Base-by-base conservation (phyloP, 2,329 filamentous ascomycete genomes). In the Reticulascus tulasneorum region DNA sequence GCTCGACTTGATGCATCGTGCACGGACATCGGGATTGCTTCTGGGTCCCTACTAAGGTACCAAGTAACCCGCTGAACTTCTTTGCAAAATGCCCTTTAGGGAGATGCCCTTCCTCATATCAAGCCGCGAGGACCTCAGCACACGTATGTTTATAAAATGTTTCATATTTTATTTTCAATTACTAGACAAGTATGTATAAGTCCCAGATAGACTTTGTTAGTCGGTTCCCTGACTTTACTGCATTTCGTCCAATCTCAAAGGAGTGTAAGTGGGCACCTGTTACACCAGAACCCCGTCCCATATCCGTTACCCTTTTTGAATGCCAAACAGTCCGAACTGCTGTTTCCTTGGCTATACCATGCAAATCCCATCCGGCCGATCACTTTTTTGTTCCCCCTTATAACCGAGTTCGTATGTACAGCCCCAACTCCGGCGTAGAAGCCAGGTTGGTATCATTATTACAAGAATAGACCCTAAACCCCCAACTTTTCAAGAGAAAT, bases 21-120 rank as follows among this genome's bases (percentile, higher is more conserved):
- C 38, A 12, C 29, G 29, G 17, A 24, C 25, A 7, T 41, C 38
- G 15, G 29, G 35, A 8, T 33, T 41, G 29, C 38, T 38, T 17
- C n/a, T n/a, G n/a, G n/a, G n/a, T n/a, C n/a, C n/a, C n/a, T n/a
- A n/a, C n/a, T n/a, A n/a, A n/a, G n/a, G n/a, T n/a, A n/a, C n/a
- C n/a, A n/a, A n/a, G n/a, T n/a, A n/a, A n/a, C n/a, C n/a, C n/a
- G 29, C 18, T 20, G 34, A 28, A 15, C 29, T 33, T n/a, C 33
- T 15, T 5, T 20, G 29, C 7, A 29, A 29, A 12, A 25, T n/a
- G 11, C 29, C 16, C 3, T 23, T 16, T 24, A 38, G 13, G 20
- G 18, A 13, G 11, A 41, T 33, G 11, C 15, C 23, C 10, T 15
- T 35, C 12, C 13, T 29, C 26, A 29, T 17, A 4, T 25, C n/a